Evolutionary conservation across 148 eudicot species (phyloP).

Genomic region (Camellia sinensis): DNA sequence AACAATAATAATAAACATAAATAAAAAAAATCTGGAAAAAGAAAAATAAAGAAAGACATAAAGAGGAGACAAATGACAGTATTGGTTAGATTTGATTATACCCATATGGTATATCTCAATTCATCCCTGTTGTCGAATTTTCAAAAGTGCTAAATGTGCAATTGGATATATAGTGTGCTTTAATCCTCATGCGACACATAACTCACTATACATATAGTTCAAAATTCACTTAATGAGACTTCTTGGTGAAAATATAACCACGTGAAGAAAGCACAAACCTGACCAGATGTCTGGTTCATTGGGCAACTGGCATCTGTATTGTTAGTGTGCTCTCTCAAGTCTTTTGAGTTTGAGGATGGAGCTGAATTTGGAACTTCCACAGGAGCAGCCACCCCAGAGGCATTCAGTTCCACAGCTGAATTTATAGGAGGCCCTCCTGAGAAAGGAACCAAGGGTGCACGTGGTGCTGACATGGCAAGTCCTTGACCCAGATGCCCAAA

Average conservation of each 20-base stretch:
- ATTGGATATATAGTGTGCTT: background rate
- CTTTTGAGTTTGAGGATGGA: conserved; percentile 29
- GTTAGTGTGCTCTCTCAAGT: conserved; percentile 18
- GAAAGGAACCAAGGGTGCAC: conserved; percentile 33
- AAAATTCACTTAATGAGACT: background rate
- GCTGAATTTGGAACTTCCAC: conserved; percentile 31
- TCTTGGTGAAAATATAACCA: background rate
- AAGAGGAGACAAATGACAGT: background rate
- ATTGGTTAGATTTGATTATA: background rate
- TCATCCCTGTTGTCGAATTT: background rate
- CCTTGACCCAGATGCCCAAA: conserved; percentile 64
- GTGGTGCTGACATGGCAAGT: conserved; percentile 44
- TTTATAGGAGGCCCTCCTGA: conserved; percentile 28
- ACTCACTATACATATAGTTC: background rate
- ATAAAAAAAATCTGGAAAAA: background rate
- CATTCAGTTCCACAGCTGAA: conserved; percentile 30
- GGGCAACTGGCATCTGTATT: conserved; percentile 31
- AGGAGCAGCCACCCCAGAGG: conserved; percentile 25
- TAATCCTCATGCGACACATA: background rate
- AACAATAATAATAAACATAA: background rate
- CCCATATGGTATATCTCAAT: background rate
- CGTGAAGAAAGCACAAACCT: conserved; percentile 26
- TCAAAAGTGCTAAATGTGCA: background rate
- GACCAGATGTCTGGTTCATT: conserved; percentile 27
- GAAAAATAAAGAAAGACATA: background rate